Evolutionary conservation across 805 yeast species (phyloP).

Genomic region (Suhomyces canberraensis): DNA sequence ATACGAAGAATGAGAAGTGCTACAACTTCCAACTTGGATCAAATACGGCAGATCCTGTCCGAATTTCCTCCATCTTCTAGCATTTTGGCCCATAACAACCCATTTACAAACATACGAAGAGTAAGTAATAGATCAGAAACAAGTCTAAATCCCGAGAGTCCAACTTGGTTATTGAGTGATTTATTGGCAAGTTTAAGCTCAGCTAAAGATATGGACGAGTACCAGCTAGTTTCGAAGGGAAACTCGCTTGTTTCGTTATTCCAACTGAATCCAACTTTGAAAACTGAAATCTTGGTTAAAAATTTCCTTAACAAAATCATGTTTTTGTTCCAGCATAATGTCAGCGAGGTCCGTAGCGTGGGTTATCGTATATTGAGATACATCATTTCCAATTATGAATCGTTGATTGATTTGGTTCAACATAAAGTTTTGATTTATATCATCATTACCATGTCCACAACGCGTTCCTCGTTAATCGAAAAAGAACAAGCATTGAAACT

Average conservation of each 20-base stretch:
- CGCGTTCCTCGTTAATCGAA: constrained; percentile 53
- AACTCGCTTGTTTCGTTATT: constrained; percentile 62
- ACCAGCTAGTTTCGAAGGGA: constrained; percentile 52
- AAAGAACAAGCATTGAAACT: constrained; percentile 75
- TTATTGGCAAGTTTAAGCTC: constrained; percentile 53
- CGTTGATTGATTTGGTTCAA: constrained; percentile 51
- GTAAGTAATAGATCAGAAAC: neutral
- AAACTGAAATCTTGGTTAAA: constrained; percentile 59
- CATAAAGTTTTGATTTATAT: constrained; percentile 61
- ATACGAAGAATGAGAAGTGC: constrained; percentile 9
- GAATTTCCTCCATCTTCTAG: neutral
- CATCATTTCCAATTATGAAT: constrained; percentile 51
- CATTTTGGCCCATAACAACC: neutral
- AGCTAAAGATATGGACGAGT: constrained; percentile 48
- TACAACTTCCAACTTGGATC: constrained; percentile 4
- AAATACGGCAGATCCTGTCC: neutral
- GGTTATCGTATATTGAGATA: constrained; percentile 75
- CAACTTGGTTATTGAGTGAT: constrained; percentile 62
- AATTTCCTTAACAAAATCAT: constrained; percentile 59
- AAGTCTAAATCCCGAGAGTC: constrained; percentile 3
- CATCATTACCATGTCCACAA: constrained; percentile 61
- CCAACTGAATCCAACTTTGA: constrained; percentile 54
- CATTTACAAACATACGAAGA: neutral
- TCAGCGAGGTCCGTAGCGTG: constrained; percentile 64
- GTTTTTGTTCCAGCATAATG: constrained; percentile 53